These are phyloP conservation scores for Saccharum spontaneum DNA, from an alignment of 176 grass and related monocot genomes.

Conservation along the genomic window DNA sequence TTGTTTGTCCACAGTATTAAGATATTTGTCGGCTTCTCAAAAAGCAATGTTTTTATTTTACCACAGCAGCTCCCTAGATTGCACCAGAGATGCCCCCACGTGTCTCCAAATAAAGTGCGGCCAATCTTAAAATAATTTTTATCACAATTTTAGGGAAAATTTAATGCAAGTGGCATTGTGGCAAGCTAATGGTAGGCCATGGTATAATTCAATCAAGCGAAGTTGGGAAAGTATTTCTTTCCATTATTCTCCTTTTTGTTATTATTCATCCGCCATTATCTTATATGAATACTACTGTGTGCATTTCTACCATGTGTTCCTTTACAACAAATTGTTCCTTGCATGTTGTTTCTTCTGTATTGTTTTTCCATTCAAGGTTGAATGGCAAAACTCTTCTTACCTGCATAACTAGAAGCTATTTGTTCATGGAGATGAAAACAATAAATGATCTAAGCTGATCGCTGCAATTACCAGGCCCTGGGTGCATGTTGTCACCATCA, in stretches of 20 bases:
- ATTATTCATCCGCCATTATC: background rate
- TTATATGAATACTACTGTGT: background rate
- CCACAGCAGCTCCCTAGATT: background rate
- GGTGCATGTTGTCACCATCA: background rate
- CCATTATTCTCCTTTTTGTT: background rate
- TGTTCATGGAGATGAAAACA: background rate
- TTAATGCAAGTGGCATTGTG: background rate
- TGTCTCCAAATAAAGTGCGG: background rate
- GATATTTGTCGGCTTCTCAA: constrained; percentile 24
- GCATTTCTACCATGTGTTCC: background rate
- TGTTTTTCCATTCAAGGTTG: background rate
- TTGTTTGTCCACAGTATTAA: background rate
- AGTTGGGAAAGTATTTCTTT: too few relatives aligned
- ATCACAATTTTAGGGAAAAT: background rate
- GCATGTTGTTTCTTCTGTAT: background rate
- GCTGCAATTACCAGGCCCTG: background rate
- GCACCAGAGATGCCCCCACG: background rate
- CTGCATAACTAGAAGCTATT: background rate
- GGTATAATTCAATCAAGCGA: too few relatives aligned
- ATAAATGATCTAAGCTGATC: background rate
- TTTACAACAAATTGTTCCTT: background rate
- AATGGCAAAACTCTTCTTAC: background rate
- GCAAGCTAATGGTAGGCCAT: background rate
- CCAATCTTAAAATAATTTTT: background rate
- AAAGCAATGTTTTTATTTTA: background rate